These are phyloP conservation scores for Diaporthe batatas DNA, from an alignment of 2,329 filamentous ascomycete species.

Conservation along the genomic window DNA sequence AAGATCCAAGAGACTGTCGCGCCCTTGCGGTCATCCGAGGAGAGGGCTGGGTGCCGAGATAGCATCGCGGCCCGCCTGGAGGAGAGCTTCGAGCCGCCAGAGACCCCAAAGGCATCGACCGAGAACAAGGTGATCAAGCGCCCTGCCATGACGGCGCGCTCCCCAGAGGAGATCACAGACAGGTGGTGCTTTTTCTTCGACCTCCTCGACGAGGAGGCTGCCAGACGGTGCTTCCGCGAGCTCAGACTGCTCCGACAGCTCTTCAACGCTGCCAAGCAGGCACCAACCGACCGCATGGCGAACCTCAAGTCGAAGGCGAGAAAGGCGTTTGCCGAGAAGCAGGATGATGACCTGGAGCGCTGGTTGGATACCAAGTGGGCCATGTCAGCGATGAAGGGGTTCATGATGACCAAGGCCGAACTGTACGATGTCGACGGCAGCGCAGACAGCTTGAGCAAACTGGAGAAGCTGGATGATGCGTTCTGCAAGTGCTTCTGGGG, in stretches of 20 bases:
- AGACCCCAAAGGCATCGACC: background rate
- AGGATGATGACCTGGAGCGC: slow-evolving; percentile 33
- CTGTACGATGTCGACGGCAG: slow-evolving; percentile 24
- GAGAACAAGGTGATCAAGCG: slow-evolving; percentile 32
- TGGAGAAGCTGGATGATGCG: slow-evolving; percentile 37
- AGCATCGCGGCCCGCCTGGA: slow-evolving; percentile 26
- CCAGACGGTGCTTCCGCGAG: slow-evolving; percentile 37
- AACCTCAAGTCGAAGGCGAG: slow-evolving; percentile 37
- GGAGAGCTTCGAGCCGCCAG: background rate
- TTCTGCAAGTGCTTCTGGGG: slow-evolving; percentile 38
- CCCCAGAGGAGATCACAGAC: slow-evolving; percentile 35
- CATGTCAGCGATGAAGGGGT: slow-evolving; percentile 33
- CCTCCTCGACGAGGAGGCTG: slow-evolving; percentile 36
- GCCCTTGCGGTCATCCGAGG: slow-evolving; percentile 23
- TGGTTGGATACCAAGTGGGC: slow-evolving; percentile 38
- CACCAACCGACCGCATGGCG: slow-evolving; percentile 20
- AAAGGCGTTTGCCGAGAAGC: slow-evolving; percentile 35
- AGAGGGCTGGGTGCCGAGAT: slow-evolving; percentile 4
- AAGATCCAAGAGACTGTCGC: slow-evolving; percentile 34
- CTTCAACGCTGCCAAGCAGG: slow-evolving; percentile 34
- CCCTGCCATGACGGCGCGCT: slow-evolving; percentile 25
- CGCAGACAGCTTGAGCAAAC: slow-evolving; percentile 14
- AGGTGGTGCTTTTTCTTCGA: slow-evolving; percentile 39
- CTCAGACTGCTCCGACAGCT: slow-evolving; percentile 36
- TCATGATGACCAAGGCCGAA: slow-evolving; percentile 36